phyloP scores from a whole-genome alignment of 1,284 basidiomycete species.

The Pyrrhoderma noxium region DNA sequence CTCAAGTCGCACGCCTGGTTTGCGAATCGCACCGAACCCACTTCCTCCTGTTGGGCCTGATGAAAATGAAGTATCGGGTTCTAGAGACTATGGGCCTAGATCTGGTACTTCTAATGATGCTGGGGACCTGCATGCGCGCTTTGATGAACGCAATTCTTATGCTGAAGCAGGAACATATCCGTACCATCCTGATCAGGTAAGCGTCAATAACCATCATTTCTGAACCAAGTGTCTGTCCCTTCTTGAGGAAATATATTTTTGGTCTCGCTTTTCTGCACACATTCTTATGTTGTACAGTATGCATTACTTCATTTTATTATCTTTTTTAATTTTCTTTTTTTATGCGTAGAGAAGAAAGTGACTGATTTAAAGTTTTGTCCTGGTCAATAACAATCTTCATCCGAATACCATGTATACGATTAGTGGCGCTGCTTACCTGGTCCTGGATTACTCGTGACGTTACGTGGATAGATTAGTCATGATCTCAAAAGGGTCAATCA shows the following conservation, averaged over 20 bases:
- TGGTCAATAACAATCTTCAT: neutral
- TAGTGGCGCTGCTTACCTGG: conserved; percentile 18
- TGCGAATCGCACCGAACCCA: conserved; percentile 15
- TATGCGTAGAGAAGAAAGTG: conserved; percentile 10
- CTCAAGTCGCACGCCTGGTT: conserved; percentile 7
- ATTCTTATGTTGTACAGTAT: neutral
- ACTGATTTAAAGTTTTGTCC: conserved; percentile 17
- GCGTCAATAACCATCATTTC: conserved; percentile 16
- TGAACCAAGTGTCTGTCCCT: neutral
- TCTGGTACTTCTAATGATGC: conserved; percentile 1
- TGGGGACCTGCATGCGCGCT: conserved; percentile 13
- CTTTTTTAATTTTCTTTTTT: neutral
- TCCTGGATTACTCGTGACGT: conserved; percentile 11
- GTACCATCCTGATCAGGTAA: conserved; percentile 32
- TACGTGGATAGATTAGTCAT: conserved; percentile 4
- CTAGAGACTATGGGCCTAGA: too few species aligned
- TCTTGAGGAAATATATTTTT: too few species aligned
- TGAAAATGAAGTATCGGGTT: conserved; percentile 1
- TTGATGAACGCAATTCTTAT: conserved; percentile 24
- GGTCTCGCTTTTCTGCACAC: too few species aligned
- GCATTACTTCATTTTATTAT: neutral
- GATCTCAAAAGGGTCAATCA: neutral
- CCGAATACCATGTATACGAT: neutral
- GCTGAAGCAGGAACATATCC: conserved; percentile 24
- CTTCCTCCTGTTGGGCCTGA: conserved; percentile 25